Evolutionary conservation across 2,329 filamentous ascomycete species (phyloP).

Genomic region (Phaeoacremonium minimum): DNA sequence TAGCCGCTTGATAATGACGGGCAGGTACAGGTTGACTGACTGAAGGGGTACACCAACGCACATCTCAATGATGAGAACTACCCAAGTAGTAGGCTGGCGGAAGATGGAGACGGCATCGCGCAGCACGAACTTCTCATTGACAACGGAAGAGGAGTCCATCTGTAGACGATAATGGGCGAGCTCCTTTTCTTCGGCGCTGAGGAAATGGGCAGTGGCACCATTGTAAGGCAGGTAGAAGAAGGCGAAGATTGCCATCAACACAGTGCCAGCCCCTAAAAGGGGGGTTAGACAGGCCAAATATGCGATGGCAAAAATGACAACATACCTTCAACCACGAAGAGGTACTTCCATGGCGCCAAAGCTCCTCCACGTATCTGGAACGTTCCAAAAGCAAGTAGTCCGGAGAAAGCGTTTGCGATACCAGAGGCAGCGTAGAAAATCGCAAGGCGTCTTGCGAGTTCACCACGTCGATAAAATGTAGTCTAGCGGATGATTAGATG

Average conservation of each 20-base stretch:
- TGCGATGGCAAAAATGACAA: too few relatives aligned
- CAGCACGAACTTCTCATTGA: slow-evolving; percentile 45
- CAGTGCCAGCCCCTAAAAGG: not conserved
- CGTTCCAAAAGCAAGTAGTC: slow-evolving; percentile 32
- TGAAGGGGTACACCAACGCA: slow-evolving; percentile 52
- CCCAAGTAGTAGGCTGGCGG: slow-evolving; percentile 37
- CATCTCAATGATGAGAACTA: slow-evolving; percentile 46
- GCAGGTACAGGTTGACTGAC: slow-evolving; percentile 35
- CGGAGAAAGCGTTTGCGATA: not conserved
- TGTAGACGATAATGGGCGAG: slow-evolving; percentile 68
- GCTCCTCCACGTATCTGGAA: slow-evolving; percentile 37
- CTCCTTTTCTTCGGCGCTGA: slow-evolving; percentile 59
- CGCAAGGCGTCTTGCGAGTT: slow-evolving; percentile 20
- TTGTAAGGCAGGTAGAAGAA: slow-evolving; percentile 64
- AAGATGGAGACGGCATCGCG: slow-evolving; percentile 45
- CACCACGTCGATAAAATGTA: slow-evolving; percentile 58
- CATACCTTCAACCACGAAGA: slow-evolving; percentile 50
- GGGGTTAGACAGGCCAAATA: too few relatives aligned
- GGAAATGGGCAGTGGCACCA: slow-evolving; percentile 58
- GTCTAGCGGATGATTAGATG: not conserved
- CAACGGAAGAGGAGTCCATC: slow-evolving; percentile 63
- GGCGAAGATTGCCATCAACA: slow-evolving; percentile 38
- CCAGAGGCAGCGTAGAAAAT: not conserved
- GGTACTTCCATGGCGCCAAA: slow-evolving; percentile 40
- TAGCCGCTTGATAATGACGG: slow-evolving; percentile 48